phyloP scores from a whole-genome alignment of 2,329 filamentous ascomycete species.

The Talaromyces pinophilus region DNA sequence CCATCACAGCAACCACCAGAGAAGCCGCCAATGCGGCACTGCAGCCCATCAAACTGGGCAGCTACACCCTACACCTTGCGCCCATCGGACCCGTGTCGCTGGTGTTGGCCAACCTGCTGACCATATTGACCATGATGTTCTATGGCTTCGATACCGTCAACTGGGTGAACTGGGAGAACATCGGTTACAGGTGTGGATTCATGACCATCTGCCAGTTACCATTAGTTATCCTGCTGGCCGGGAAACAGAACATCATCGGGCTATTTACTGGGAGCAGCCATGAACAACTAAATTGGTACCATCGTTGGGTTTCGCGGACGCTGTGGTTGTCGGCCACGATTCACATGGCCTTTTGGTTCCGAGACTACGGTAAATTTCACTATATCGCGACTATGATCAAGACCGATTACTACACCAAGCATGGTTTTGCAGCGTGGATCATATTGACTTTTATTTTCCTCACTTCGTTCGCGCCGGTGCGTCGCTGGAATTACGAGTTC shows the following conservation, averaged over 20 bases:
- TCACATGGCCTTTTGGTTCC: slow-evolving; percentile 58
- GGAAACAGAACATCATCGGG: slow-evolving; percentile 58
- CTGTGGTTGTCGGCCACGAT: slow-evolving; percentile 57
- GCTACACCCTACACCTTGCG: slow-evolving; percentile 40
- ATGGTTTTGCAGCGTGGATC: slow-evolving; percentile 55
- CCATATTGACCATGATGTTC: slow-evolving; percentile 58
- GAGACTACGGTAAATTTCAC: slow-evolving; percentile 54
- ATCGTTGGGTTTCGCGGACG: slow-evolving; percentile 54
- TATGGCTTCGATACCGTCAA: slow-evolving; percentile 56
- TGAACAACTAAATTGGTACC: slow-evolving; percentile 55
- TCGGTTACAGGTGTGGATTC: slow-evolving; percentile 59
- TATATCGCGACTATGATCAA: slow-evolving; percentile 53
- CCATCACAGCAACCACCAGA: slow-evolving; percentile 55
- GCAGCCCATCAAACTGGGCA: slow-evolving; percentile 36
- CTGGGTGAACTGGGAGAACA: slow-evolving; percentile 55
- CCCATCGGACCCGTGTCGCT: slow-evolving; percentile 42
- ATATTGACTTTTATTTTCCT: slow-evolving; percentile 56
- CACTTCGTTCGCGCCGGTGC: slow-evolving; percentile 53
- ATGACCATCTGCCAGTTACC: slow-evolving; percentile 57
- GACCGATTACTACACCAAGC: slow-evolving; percentile 51
- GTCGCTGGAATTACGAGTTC: slow-evolving; percentile 54
- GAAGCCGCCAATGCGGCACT: slow-evolving; percentile 55
- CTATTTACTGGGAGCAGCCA: slow-evolving; percentile 51
- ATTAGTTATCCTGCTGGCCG: slow-evolving; percentile 57
- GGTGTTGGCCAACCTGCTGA: slow-evolving; percentile 48